Percentiles rank a stretch among this genome's conserved stretches.
phyloP scores from a whole-genome alignment of 345 rosid species.

The Fremontodendron californicum region DNA sequence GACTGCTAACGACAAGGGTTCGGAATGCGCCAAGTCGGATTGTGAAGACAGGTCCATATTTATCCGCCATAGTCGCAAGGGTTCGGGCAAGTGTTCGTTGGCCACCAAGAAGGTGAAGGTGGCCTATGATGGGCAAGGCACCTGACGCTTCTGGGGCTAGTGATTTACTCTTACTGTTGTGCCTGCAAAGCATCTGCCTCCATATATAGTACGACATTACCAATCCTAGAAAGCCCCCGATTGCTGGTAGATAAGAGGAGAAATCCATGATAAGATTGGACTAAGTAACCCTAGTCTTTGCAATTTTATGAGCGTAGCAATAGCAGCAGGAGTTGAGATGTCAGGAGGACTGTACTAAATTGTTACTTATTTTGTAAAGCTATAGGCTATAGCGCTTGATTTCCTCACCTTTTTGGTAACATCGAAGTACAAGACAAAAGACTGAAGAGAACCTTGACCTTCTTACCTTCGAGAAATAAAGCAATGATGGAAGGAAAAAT shows the following conservation, averaged over 20 bases:
- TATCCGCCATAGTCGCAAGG: not conserved
- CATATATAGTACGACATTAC: not conserved
- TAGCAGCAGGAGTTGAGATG: too few relatives aligned
- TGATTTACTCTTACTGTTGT: not conserved
- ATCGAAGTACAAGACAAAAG: too few relatives aligned
- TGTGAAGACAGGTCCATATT: slow-evolving; percentile 5
- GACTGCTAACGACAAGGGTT: not conserved
- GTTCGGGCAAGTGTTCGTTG: not conserved
- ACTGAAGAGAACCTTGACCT: too few relatives aligned
- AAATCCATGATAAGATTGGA: not conserved
- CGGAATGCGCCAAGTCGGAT: not conserved
- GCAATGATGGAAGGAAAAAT: too few relatives aligned
- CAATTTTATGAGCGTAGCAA: too few relatives aligned
- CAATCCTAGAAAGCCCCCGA: not conserved
- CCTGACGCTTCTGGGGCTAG: not conserved
- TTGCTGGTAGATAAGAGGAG: not conserved
- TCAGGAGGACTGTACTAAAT: not conserved
- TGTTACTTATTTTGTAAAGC: too few relatives aligned
- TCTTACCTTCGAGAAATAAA: too few relatives aligned
- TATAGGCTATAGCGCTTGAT: too few relatives aligned
- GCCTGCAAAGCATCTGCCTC: not conserved
- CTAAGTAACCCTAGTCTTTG: too few relatives aligned
- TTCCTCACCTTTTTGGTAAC: too few relatives aligned
- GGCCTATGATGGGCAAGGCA: not conserved
- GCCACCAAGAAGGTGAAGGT: slow-evolving; percentile 34